phyloP scores from a whole-genome alignment of 2,329 filamentous ascomycete genomes.

The Hypoxylon sp. region DNA sequence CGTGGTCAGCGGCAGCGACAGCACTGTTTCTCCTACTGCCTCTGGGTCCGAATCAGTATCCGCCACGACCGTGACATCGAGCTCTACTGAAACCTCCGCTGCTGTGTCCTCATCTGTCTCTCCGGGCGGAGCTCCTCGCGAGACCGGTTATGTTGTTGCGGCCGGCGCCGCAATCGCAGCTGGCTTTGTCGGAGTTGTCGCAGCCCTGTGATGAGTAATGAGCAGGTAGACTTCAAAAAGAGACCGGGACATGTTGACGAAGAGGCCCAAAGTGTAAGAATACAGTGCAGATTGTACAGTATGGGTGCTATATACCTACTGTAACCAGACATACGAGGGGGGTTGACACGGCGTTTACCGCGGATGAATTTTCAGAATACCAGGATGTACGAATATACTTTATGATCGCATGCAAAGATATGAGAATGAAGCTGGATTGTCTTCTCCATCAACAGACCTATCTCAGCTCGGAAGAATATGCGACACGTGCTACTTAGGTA shows the following conservation, averaged over 20 bases:
- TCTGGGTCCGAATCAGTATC: constrained; percentile 17
- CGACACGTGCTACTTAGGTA: neutral
- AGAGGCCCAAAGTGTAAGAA: neutral
- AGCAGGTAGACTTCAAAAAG: neutral
- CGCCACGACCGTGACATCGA: constrained; percentile 5
- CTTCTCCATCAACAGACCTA: neutral
- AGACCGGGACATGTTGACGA: too few species aligned
- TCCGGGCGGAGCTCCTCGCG: constrained; percentile 21
- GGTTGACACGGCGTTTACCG: neutral
- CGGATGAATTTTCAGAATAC: too few species aligned
- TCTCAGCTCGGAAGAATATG: neutral
- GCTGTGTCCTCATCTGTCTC: constrained; percentile 20
- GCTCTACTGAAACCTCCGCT: constrained; percentile 20
- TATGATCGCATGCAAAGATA: neutral
- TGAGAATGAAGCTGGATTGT: neutral
- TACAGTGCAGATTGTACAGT: neutral
- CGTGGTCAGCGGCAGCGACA: neutral
- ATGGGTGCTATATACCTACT: too few species aligned
- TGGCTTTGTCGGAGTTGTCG: constrained; percentile 20
- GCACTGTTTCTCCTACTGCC: constrained; percentile 11
- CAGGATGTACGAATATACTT: too few species aligned
- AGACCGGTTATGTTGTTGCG: constrained; percentile 28
- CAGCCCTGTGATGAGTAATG: constrained; percentile 3
- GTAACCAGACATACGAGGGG: neutral
- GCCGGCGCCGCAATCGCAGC: constrained; percentile 19